A percentile compares a stretch with the other conserved stretches of the same genome.
Evolutionary conservation across 768 basidiomycete species (phyloP).

Genomic region (Podaxis pistillaris): DNA sequence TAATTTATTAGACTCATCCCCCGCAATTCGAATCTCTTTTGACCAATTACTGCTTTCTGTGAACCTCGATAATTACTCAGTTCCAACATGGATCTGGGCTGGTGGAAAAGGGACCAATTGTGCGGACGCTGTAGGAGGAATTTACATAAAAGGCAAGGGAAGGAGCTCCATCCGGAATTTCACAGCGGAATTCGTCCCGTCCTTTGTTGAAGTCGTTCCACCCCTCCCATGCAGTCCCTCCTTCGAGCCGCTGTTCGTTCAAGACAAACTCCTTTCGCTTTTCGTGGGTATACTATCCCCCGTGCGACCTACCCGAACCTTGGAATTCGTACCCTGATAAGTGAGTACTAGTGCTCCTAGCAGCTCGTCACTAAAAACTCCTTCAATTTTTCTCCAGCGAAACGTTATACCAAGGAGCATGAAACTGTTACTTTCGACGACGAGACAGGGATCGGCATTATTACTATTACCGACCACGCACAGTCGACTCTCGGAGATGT

Average conservation of each 20-base stretch:
- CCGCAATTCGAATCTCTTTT: neutral
- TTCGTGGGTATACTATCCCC: conserved; percentile 16
- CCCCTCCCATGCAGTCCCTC: conserved; percentile 36
- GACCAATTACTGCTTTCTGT: neutral
- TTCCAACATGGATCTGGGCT: too few relatives aligned
- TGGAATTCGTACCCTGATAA: conserved; percentile 51
- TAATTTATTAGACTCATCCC: conserved; percentile 18
- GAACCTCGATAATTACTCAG: too few relatives aligned
- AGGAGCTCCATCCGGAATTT: conserved; percentile 18
- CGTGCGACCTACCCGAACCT: conserved; percentile 24
- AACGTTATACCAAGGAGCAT: conserved; percentile 84
- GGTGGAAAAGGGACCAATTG: too few relatives aligned
- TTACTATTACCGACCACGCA: conserved; percentile 91
- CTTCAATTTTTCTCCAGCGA: conserved; percentile 41
- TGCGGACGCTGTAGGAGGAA: too few relatives aligned
- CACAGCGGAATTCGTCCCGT: conserved; percentile 10
- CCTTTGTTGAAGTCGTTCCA: conserved; percentile 15
- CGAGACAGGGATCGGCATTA: conserved; percentile 68
- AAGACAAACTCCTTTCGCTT: conserved; percentile 24
- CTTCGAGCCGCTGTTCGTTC: conserved; percentile 32
- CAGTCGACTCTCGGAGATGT: conserved; percentile 92
- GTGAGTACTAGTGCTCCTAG: conserved; percentile 35
- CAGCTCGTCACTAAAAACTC: neutral
- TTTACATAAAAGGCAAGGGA: conserved; percentile 18
- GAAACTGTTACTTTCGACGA: conserved; percentile 84